A percentile compares a stretch with the other conserved stretches of the same genome.
Conservation (phyloP, 768 basidiomycete species). For the Suillus variegatus region DNA sequence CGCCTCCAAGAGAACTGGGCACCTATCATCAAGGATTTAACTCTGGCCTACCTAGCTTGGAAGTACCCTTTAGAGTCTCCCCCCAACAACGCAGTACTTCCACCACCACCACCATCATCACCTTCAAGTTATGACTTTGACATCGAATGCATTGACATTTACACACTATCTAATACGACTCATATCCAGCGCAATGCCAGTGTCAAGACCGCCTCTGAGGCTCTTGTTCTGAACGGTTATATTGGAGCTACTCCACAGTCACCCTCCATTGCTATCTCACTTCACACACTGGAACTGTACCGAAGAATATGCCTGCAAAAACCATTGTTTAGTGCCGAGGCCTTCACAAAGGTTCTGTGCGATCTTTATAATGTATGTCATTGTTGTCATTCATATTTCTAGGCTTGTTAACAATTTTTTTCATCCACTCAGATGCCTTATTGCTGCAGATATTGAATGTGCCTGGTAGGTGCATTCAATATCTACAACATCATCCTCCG, state of each 20-base stretch:
- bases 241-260: constrained; percentile 16
- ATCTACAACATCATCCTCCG: constrained; percentile 32
- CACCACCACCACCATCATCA: not conserved
- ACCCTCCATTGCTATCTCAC: constrained; percentile 24
- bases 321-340: constrained; percentile 27
- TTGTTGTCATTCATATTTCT: too few species aligned
- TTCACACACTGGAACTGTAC: constrained; percentile 25
- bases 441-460: constrained; percentile 15
- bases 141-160: not conserved
- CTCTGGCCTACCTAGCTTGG: not conserved
- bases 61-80: not conserved
- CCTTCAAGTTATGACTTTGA: not conserved
- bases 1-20: too few species aligned
- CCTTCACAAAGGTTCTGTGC: constrained; percentile 28
- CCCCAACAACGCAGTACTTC: not conserved
- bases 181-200: not conserved
- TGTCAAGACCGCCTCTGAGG: constrained; percentile 2
- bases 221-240: constrained; percentile 22
- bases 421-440: constrained; percentile 20
- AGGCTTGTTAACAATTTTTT: constrained; percentile 15
- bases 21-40: not conserved
- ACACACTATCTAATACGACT: not conserved
- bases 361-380: constrained; percentile 23
- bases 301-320: constrained; percentile 7
- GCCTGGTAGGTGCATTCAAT: constrained; percentile 36